Percentiles rank a stretch among this genome's conserved stretches.
Evolutionary conservation across 2,329 filamentous ascomycete genomes (phyloP).

Genomic region (Aspergillus fijiensis): DNA sequence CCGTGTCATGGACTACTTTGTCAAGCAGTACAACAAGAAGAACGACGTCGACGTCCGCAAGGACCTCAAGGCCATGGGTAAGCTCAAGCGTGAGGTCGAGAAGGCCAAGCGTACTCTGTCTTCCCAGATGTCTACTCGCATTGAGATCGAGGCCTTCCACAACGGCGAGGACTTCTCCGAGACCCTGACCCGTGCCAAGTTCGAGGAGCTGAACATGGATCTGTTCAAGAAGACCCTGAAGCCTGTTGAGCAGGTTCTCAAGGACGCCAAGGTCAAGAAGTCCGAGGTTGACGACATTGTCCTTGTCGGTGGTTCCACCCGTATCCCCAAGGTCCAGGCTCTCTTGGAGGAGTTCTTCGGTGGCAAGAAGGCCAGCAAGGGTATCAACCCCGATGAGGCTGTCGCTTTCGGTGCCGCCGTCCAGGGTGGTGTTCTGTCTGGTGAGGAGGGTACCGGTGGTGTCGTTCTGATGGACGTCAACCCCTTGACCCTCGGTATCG

Average conservation of each 20-base stretch:
- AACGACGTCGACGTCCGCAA: slow-evolving; percentile 87
- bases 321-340: slow-evolving; percentile 95
- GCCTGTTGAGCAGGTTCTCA: slow-evolving; percentile 97
- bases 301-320: slow-evolving; percentile 95
- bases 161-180: slow-evolving; percentile 97
- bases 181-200: slow-evolving; percentile 97
- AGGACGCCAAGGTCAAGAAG: slow-evolving; percentile 98
- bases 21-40: slow-evolving; percentile 99
- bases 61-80: slow-evolving; percentile 97
- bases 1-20: slow-evolving; percentile 92
- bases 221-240: slow-evolving; percentile 99
- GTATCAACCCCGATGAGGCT: slow-evolving; percentile 98
- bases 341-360: slow-evolving; percentile 94
- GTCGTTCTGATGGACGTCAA: slow-evolving; percentile 97
- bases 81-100: slow-evolving; percentile 98
- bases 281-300: slow-evolving; percentile 93
- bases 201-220: slow-evolving; percentile 98
- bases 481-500: slow-evolving; percentile 92
- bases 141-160: slow-evolving; percentile 97
- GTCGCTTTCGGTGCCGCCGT: slow-evolving; percentile 97
- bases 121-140: slow-evolving; percentile 87
- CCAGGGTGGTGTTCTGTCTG: slow-evolving; percentile 91
- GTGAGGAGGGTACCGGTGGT: slow-evolving; percentile 75
- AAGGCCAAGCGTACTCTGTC: slow-evolving; percentile 99
- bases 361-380: slow-evolving; percentile 98